A percentile compares a stretch with the other conserved stretches of the same genome.
Evolutionary conservation across 306 rosid genomes (phyloP).

Genomic region (Carpinus fangiana): DNA sequence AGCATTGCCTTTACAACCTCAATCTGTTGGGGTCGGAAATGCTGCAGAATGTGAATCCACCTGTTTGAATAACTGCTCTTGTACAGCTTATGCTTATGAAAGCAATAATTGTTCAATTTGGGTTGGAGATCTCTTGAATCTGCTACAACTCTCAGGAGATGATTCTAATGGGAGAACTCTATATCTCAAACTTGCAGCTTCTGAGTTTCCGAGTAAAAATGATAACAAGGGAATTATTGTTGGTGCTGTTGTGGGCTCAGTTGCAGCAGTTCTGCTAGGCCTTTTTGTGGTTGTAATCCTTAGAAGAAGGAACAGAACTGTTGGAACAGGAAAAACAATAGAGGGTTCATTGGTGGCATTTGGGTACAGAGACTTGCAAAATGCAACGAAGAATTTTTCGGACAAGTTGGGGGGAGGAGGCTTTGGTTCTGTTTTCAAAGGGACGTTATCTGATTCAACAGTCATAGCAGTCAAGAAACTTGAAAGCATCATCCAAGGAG

Average conservation of each 20-base stretch:
- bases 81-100: conserved; percentile 53
- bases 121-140: conserved; percentile 60
- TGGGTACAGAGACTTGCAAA: conserved; percentile 70
- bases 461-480: conserved; percentile 31
- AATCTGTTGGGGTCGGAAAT: conserved; percentile 29
- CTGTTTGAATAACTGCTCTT: conserved; percentile 50
- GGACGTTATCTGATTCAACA: conserved; percentile 64
- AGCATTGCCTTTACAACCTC: conserved; percentile 33
- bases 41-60: conserved; percentile 38
- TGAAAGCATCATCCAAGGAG: no score
- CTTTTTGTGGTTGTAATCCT: conserved; percentile 30
- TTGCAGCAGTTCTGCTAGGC: conserved; percentile 38
- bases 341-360: conserved; percentile 77
- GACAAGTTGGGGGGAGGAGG: conserved; percentile 91
- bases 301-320: conserved; percentile 37
- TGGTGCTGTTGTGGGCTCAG: conserved; percentile 55
- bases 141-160: conserved; percentile 43
- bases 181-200: conserved; percentile 66
- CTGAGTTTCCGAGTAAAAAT: conserved; percentile 50
- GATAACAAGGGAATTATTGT: conserved; percentile 30
- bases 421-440: conserved; percentile 88
- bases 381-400: conserved; percentile 84
- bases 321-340: conserved; percentile 43
- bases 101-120: conserved; percentile 49
- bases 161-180: conserved; percentile 41